Conservation (phyloP, 805 yeast species). For the Millerozyma miso region DNA sequence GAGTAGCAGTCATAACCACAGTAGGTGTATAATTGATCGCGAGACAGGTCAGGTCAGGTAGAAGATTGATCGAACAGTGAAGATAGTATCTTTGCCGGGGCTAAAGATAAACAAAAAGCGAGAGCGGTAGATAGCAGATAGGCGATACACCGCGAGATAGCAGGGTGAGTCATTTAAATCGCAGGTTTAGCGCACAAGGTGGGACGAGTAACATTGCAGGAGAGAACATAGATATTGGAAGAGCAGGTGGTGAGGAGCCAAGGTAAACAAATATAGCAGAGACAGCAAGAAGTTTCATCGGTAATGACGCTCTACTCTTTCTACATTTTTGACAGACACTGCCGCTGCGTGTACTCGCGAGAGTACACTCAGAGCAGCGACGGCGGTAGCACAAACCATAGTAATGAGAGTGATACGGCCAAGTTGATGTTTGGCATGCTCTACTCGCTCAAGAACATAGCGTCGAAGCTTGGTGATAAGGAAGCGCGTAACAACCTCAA, state of each 20-base stretch:
- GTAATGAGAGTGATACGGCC: constrained; percentile 64
- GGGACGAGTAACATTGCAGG: too few species aligned
- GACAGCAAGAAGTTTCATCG: too few species aligned
- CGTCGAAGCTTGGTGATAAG: constrained; percentile 46
- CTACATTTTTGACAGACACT: constrained; percentile 89
- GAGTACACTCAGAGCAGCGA: constrained; percentile 40
- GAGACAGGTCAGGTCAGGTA: neutral
- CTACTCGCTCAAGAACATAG: constrained; percentile 72
- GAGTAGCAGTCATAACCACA: neutral
- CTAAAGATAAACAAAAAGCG: too few species aligned
- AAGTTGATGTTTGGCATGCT: constrained; percentile 83
- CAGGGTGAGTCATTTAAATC: too few species aligned
- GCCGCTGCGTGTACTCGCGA: constrained; percentile 77
- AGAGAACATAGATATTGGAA: too few species aligned
- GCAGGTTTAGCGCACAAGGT: too few species aligned
- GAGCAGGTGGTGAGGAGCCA: too few species aligned
- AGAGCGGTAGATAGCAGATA: too few species aligned
- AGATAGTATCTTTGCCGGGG: too few species aligned
- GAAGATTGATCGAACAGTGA: too few species aligned
- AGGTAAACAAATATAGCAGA: too few species aligned
- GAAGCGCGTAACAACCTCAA: constrained; percentile 35
- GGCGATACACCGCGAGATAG: too few species aligned
- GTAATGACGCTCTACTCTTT: constrained; percentile 70
- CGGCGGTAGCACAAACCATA: constrained; percentile 38
- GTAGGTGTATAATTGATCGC: neutral